Conservation (phyloP, 441 rosid genomes). For the Lepidium campestre region DNA sequence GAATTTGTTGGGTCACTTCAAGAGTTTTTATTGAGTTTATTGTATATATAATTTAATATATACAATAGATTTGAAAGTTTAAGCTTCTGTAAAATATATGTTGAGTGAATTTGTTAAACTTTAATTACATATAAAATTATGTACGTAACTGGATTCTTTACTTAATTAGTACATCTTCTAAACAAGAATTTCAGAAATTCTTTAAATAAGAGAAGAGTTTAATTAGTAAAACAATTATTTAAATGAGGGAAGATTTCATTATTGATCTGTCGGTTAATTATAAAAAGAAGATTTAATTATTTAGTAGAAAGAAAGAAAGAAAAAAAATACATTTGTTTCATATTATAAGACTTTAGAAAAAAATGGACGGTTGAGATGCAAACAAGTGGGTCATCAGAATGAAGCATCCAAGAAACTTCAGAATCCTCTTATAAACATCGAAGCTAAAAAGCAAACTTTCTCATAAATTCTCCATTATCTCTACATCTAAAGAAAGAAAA, state of each 20-base stretch:
- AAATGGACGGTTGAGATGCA: constrained; percentile 12
- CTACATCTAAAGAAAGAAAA: not conserved
- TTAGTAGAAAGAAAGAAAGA: not conserved
- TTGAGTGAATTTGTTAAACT: not conserved
- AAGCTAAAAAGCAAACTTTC: not conserved
- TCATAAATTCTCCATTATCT: not conserved
- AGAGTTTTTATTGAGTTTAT: too few relatives aligned
- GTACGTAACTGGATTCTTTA: not conserved
- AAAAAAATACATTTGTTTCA: not conserved
- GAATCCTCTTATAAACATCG: not conserved
- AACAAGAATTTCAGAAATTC: not conserved
- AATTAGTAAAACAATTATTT: not conserved
- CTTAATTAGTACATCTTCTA: not conserved
- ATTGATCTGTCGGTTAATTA: not conserved
- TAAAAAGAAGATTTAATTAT: not conserved
- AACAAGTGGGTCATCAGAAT: not conserved
- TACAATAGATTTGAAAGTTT: not conserved
- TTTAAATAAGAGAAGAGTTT: not conserved
- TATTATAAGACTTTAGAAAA: not conserved
- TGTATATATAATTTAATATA: not conserved
- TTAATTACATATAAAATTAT: not conserved
- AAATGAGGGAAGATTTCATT: not conserved
- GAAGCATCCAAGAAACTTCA: constrained; percentile 22
- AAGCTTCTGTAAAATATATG: not conserved
- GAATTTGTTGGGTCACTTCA: not conserved